Conservation (phyloP, 2,329 filamentous ascomycete genomes). For the Pyrenochaeta sp. region DNA sequence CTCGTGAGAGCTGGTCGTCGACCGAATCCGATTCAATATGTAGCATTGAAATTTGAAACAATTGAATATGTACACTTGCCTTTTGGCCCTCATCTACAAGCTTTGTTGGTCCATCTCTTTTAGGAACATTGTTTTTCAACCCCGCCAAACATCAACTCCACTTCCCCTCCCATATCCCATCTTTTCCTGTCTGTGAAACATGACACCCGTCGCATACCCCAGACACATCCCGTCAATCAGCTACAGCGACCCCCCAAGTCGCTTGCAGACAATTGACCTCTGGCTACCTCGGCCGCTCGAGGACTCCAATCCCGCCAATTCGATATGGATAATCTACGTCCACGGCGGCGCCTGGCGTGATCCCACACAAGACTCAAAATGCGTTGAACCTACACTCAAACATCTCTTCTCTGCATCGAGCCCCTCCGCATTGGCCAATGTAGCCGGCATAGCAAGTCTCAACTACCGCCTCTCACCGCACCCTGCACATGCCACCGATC, state of each 20-base stretch:
- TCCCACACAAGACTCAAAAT: conserved; percentile 49
- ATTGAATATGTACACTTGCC: conserved; percentile 4
- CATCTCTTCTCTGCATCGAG: conserved; percentile 42
- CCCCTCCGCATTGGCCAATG: conserved; percentile 19
- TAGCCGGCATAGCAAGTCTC: conserved; percentile 71
- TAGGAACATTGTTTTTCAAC: conserved; percentile 2
- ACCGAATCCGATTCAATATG: conserved; percentile 18
- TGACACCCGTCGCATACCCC: conserved; percentile 24
- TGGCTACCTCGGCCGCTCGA: conserved; percentile 50
- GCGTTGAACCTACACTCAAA: conserved; percentile 48
- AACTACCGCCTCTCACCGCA: conserved; percentile 70
- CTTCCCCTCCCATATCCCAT: conserved; percentile 1
- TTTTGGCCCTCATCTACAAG: too few species aligned
- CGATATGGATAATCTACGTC: conserved; percentile 52
- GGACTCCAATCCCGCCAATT: conserved; percentile 18
- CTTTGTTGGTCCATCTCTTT: too few species aligned
- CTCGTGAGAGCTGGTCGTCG: not conserved
- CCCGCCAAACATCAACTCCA: conserved; percentile 22
- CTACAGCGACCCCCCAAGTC: conserved; percentile 35
- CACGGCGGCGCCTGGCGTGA: conserved; percentile 62
- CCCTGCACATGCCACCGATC: conserved; percentile 53
- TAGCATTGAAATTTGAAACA: conserved; percentile 14
- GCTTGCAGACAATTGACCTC: conserved; percentile 54
- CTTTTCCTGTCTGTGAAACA: conserved; percentile 10
- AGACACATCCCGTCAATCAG: conserved; percentile 30